Evolutionary conservation across 2,329 filamentous ascomycete genomes (phyloP).

Genomic region (Paraphoma sp.): DNA sequence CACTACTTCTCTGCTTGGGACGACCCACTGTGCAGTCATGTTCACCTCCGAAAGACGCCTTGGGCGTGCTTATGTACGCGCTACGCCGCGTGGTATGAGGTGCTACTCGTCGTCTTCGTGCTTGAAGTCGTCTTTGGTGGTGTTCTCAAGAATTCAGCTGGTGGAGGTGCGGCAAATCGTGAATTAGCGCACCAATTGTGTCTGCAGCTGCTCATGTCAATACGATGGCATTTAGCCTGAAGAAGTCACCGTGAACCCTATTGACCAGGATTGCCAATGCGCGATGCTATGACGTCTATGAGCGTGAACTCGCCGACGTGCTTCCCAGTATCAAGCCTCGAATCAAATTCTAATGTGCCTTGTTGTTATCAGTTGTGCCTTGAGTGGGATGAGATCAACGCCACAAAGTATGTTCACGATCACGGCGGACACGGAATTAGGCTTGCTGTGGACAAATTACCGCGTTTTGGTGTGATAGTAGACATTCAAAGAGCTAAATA

Average conservation of each 20-base stretch:
- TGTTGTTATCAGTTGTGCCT: no score
- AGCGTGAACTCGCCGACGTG: neutral
- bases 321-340: no score
- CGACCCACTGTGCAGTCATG: neutral
- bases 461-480: no score
- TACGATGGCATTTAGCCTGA: neutral
- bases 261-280: neutral
- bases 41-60: no score
- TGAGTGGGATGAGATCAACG: no score
- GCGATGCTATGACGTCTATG: neutral
- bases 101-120: neutral
- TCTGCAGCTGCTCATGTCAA: conserved; percentile 5
- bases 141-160: neutral
- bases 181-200: neutral
- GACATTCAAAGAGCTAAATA: no score
- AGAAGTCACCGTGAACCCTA: neutral
- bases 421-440: no score
- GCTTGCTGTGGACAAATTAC: no score
- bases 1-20: neutral
- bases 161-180: neutral
- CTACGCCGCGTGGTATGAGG: no score
- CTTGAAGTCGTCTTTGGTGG: neutral
- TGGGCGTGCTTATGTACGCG: no score
- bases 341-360: no score
- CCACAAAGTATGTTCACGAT: no score